These are phyloP conservation scores for Acanthamoeba triangularis DNA, from an alignment of 208 protist genomes.

Conservation along the genomic window DNA sequence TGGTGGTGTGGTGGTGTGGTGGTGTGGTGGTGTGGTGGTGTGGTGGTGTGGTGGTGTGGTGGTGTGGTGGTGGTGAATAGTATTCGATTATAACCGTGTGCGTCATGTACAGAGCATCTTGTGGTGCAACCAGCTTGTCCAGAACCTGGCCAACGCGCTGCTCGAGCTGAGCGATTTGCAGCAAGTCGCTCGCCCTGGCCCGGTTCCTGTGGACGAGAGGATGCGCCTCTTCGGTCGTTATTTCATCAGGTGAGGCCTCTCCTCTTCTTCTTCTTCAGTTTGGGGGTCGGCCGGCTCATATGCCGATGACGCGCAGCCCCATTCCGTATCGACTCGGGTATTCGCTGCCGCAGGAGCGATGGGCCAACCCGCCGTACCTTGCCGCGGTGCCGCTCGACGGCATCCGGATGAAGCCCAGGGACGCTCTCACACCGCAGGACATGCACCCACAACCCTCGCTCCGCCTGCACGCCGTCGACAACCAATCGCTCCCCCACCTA, in stretches of 20 bases:
- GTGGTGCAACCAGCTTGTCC: constrained; percentile 67
- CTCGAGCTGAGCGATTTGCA: neutral
- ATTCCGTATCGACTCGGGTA: neutral
- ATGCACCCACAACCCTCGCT: neutral
- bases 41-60: no score
- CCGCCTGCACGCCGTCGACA: neutral
- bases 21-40: no score
- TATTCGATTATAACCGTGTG: no score
- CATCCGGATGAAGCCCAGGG: neutral
- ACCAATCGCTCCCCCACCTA: neutral
- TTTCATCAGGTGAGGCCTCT: constrained; percentile 9
- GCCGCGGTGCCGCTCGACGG: neutral
- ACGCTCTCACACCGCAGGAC: neutral
- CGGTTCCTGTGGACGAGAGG: neutral
- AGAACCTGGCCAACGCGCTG: neutral
- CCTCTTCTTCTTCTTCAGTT: neutral
- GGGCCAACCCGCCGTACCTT: neutral
- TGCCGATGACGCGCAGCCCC: neutral
- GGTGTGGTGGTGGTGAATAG: no score
- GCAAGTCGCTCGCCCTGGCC: neutral
- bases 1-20: no score
- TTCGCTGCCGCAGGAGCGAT: neutral
- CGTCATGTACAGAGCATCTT: constrained; percentile 73
- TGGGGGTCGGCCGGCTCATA: neutral
- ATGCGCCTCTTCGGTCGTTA: constrained; percentile 30